These are phyloP conservation scores for Acanthamoeba triangularis DNA, from an alignment of 208 protist genomes.

Conservation along the genomic window DNA sequence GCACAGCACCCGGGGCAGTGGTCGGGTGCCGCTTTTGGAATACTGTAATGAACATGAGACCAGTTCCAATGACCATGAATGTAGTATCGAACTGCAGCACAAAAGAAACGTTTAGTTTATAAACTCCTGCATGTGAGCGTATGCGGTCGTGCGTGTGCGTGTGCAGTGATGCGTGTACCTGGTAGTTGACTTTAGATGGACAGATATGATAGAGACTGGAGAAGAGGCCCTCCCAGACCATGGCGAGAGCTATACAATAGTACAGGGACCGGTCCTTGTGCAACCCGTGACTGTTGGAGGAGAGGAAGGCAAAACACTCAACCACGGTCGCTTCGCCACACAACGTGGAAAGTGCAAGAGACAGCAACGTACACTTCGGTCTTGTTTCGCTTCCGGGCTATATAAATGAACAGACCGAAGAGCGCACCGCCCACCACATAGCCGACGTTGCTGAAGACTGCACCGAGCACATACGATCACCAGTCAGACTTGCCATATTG, in stretches of 20 bases:
- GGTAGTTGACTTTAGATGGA: conserved; percentile 57
- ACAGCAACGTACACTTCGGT: background rate
- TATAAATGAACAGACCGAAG: conserved; percentile 27
- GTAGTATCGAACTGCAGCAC: conserved; percentile 49
- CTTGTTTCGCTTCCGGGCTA: conserved; percentile 14
- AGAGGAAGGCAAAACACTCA: background rate
- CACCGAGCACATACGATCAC: background rate
- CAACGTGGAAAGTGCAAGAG: background rate
- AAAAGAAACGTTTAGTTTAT: background rate
- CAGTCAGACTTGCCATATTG: background rate
- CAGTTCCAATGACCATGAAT: conserved; percentile 69
- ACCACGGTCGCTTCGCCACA: background rate
- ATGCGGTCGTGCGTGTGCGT: background rate
- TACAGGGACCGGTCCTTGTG: conserved; percentile 62
- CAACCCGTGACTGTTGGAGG: background rate
- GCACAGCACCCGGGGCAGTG: conserved; percentile 18
- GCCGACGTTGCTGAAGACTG: conserved; percentile 58
- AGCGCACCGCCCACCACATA: background rate
- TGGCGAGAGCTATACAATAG: conserved; percentile 60
- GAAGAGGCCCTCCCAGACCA: conserved; percentile 64
- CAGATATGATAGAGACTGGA: conserved; percentile 66
- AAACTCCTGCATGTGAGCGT: background rate
- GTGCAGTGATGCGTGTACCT: too few relatives aligned
- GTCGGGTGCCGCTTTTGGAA: conserved; percentile 73
- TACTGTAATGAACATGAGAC: conserved; percentile 30